Percentiles rank a stretch among this genome's conserved stretches.
Conservation (phyloP, 2,329 filamentous ascomycete species). For the Blastomyces emzantsi region DNA sequence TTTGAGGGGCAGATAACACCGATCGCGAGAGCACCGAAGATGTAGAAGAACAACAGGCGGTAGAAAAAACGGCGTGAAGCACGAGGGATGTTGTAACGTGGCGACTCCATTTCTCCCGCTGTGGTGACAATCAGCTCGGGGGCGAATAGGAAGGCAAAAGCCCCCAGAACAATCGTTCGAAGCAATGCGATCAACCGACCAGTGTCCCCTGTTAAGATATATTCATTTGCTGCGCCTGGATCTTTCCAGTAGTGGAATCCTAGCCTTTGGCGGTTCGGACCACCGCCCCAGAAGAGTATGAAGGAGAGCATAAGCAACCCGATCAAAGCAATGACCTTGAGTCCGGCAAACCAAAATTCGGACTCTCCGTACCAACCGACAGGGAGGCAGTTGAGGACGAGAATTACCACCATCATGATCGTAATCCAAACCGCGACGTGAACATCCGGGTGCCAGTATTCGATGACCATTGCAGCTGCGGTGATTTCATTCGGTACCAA, state of each 20-base stretch:
- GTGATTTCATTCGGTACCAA: slow-evolving; percentile 52
- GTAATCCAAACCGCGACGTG: slow-evolving; percentile 44
- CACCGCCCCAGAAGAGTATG: slow-evolving; percentile 50
- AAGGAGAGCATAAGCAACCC: slow-evolving; percentile 46
- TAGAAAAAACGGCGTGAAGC: slow-evolving; percentile 54
- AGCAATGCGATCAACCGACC: slow-evolving; percentile 47
- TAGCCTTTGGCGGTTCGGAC: slow-evolving; percentile 42
- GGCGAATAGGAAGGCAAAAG: slow-evolving; percentile 48
- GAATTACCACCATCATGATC: slow-evolving; percentile 51
- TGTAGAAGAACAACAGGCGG: slow-evolving; percentile 55
- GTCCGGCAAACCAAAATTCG: slow-evolving; percentile 46
- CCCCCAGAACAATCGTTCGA: slow-evolving; percentile 43
- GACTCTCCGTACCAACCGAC: slow-evolving; percentile 46
- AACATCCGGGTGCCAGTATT: slow-evolving; percentile 48
- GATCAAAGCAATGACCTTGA: slow-evolving; percentile 45
- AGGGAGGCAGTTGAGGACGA: slow-evolving; percentile 41
- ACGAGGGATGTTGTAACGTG: slow-evolving; percentile 50
- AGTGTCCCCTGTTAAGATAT: slow-evolving; percentile 37
- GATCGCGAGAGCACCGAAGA: slow-evolving; percentile 50
- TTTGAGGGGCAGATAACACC: slow-evolving; percentile 51
- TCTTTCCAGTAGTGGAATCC: slow-evolving; percentile 46
- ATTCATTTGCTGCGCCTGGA: slow-evolving; percentile 42
- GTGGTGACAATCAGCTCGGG: slow-evolving; percentile 49
- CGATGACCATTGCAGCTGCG: slow-evolving; percentile 56
- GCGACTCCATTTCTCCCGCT: slow-evolving; percentile 51